Evolutionary conservation across 805 yeast genomes (phyloP), one percentile per base, ranked within the genome.

Genomic region (Saccharomycopsis vini): DNA sequence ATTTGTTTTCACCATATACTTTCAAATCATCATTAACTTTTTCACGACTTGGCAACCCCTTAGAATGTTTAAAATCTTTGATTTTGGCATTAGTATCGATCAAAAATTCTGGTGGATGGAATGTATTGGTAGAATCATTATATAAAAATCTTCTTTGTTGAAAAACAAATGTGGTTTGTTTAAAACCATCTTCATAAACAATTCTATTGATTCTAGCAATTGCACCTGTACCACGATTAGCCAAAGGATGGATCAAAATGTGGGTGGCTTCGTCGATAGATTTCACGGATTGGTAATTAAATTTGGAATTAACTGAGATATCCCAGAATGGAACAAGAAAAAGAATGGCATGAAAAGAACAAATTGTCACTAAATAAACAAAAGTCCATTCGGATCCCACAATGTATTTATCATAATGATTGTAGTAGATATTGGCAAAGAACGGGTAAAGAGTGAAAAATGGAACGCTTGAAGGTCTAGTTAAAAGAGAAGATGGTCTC

Each of bases 261-360:
- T 80, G 78, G 40, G 80, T 62, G 6, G 97, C 96, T 42, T 77
- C 77, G 24, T 60, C 63, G 35, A 87, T 64, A 13, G 68, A 52
- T 3, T 66, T 46, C 16, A 79, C 88, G 24, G 62, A 54, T 15
- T 57, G 53, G 56, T 83, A 87, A 57, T 88, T 84, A 66, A 90
- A 87, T 3, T 62, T 61, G 29, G 85, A 74, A 48, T 77, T 74
- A 42, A 90, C 63, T 40, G 75, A 71, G 48, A 88, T 72, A 58
- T 79, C 87, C 98, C 98, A 90, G 56, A 82, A 81, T n/a, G 97
- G 96, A 75, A 87, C 75, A 60, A 90, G 73, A 81, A 88, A 73
- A 46, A 90, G 67, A 59, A 90, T 67, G 36, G 79, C 66, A 58
- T 90, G 94, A 46, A 82, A 49, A 2, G 95, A 77, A 30, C 81